Base-by-base conservation (phyloP, 345 rosid genomes). In the Draba incana region DNA sequence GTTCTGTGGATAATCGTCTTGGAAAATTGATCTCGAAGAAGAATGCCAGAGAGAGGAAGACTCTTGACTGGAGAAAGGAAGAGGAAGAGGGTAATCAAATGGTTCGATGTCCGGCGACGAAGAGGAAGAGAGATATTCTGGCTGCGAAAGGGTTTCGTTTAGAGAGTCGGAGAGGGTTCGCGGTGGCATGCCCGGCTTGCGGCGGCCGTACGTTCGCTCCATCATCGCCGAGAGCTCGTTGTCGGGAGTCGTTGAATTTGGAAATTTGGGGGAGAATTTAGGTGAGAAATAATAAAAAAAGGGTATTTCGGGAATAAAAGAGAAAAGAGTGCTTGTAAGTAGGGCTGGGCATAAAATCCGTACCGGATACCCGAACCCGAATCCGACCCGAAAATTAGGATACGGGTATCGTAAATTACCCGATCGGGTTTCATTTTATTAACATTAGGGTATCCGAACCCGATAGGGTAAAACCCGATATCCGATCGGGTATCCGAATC, bases 181-280 rank as follows among this genome's bases (percentile, higher is more conserved):
- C 4, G 81, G 30, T 2, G 78, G 33, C 50, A 80, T 62, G 37
- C 85, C 84, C 42, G 88, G 77, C 70, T 69, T 87, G 58, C 99
- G 96, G 66, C 98, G 95, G 65, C 98, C 97, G 88, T 91, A 94
- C 0, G 95, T 89, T 70, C 99, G 81, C 61, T 85, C 96, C 58
- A 89, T 87, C 99, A 90, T 91, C 56, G 71, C 68, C 74, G 57
- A 61, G 57, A 61, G 68, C 69, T 49, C 8, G 33, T 15, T 57
- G 33, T 52, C 12, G 16, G 9, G 10, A 27, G 47, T 58, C 62
- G 67, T 63, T 57, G 68, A 64, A 48, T 48, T 62, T 11, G 70
- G 8, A 55, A 63, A 5, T 47, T 49, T 63, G 39, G 66, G 75
- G 62, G 25, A 16, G 66, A 62, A 55, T 75, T 69, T 59, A 76